Evolutionary conservation across 2,329 filamentous ascomycete species (phyloP).

Genomic region (Alternaria sp.): DNA sequence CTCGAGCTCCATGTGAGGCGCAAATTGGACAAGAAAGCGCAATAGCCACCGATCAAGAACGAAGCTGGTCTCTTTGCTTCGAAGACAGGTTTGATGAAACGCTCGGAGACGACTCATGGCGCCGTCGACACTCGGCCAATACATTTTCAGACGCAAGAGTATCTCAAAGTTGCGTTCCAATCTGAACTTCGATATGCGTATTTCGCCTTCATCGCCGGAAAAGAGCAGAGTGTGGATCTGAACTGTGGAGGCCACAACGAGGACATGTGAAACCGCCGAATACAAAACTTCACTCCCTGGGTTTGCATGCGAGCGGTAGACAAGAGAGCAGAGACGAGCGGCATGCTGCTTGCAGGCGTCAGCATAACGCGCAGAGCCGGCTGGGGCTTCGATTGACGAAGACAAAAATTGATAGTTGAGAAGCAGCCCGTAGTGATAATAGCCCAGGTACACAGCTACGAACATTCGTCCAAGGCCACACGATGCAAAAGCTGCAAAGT

Average conservation of each 20-base stretch:
- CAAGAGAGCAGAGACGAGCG: slow-evolving; percentile 33
- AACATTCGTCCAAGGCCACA: slow-evolving; percentile 37
- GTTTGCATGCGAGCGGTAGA: slow-evolving; percentile 33
- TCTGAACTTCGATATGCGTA: slow-evolving; percentile 33
- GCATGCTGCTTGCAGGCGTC: slow-evolving; percentile 36
- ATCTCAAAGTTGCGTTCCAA: slow-evolving; percentile 40
- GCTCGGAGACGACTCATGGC: slow-evolving; percentile 38
- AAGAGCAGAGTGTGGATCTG: slow-evolving; percentile 38
- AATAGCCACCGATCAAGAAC: slow-evolving; percentile 37
- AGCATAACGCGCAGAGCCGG: slow-evolving; percentile 28
- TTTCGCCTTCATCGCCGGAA: slow-evolving; percentile 31
- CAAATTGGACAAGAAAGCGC: slow-evolving; percentile 38
- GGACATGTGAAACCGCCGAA: slow-evolving; percentile 35
- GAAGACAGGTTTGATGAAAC: slow-evolving; percentile 38
- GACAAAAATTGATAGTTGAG: slow-evolving; percentile 38
- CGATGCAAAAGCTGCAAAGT: slow-evolving; percentile 34
- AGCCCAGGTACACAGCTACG: slow-evolving; percentile 35
- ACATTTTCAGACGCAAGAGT: slow-evolving; percentile 30
- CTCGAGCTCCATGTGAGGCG: slow-evolving; percentile 39
- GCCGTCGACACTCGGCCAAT: slow-evolving; percentile 37
- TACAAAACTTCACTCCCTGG: slow-evolving; percentile 36
- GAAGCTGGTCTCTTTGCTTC: slow-evolving; percentile 40
- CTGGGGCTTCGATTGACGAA: slow-evolving; percentile 21
- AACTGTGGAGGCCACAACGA: slow-evolving; percentile 37
- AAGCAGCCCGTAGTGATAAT: slow-evolving; percentile 37